Evolutionary conservation across 345 rosid species (phyloP).

Genomic region (Citrus unshiu): DNA sequence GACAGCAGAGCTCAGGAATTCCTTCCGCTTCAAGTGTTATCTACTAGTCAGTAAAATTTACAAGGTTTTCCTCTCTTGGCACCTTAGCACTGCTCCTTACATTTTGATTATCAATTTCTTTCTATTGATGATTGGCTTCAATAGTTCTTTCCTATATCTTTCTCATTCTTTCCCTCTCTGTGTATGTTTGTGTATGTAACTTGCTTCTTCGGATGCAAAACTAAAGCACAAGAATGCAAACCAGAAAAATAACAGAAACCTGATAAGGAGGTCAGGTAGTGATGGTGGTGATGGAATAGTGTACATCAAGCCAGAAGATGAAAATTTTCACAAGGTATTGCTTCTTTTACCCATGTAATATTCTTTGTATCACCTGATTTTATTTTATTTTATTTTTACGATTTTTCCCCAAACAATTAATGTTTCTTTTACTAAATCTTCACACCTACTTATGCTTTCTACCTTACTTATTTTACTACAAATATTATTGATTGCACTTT

Average conservation of each 20-base stretch:
- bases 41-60: conserved; percentile 64
- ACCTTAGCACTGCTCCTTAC: background rate
- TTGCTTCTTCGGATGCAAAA: background rate
- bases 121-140: background rate
- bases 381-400: background rate
- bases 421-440: background rate
- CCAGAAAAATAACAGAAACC: conserved; percentile 15
- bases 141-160: background rate
- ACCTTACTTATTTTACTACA: background rate
- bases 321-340: conserved; percentile 71
- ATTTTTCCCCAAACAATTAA: background rate
- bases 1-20: conserved; percentile 56
- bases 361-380: background rate
- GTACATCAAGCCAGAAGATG: conserved; percentile 82
- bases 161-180: background rate
- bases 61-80: conserved; percentile 43
- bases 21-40: conserved; percentile 65
- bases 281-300: conserved; percentile 45
- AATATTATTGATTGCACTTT: conserved; percentile 14
- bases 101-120: conserved; percentile 1
- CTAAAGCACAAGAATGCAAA: background rate
- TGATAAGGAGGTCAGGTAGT: conserved; percentile 35
- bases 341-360: background rate
- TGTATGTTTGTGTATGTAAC: background rate
- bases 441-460: background rate